These are phyloP conservation scores for Senna tora DNA, from an alignment of 306 rosid genomes.

Conservation along the genomic window DNA sequence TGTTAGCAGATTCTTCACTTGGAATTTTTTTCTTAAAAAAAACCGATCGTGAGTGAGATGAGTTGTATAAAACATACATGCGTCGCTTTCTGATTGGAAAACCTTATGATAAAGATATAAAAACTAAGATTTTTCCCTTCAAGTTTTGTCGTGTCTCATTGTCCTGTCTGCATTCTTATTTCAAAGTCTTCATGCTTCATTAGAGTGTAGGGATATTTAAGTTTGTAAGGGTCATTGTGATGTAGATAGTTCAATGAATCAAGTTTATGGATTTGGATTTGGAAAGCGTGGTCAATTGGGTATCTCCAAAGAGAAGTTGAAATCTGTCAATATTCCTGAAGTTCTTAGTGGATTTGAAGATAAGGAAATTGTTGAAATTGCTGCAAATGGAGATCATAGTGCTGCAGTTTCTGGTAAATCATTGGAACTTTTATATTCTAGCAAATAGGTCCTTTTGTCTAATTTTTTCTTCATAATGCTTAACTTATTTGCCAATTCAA, in stretches of 20 bases:
- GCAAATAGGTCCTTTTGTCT: no score
- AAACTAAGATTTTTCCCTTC: no score
- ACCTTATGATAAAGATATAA: no score
- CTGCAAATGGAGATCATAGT: slow-evolving; percentile 96
- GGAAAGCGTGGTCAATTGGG: slow-evolving; percentile 95
- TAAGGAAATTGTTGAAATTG: slow-evolving; percentile 47
- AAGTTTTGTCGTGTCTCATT: slow-evolving; percentile 16
- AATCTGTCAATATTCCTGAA: slow-evolving; percentile 58
- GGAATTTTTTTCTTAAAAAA: no score
- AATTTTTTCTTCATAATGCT: no score
- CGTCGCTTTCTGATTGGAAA: no score
- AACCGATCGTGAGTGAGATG: no score
- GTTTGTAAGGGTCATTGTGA: slow-evolving; percentile 20
- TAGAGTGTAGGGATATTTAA: not conserved
- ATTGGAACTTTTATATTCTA: not conserved
- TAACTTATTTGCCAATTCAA: no score
- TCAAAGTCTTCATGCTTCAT: not conserved
- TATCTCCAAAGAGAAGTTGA: slow-evolving; percentile 55
- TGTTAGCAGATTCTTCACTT: no score
- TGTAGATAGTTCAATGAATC: slow-evolving; percentile 54
- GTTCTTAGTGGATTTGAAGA: slow-evolving; percentile 56
- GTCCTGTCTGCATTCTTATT: not conserved
- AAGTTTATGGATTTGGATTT: slow-evolving; percentile 82
- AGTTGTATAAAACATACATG: no score
- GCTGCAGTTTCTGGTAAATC: slow-evolving; percentile 72